These are phyloP conservation scores for Populus hybrid DNA, from an alignment of 441 rosid genomes.

Conservation along the genomic window DNA sequence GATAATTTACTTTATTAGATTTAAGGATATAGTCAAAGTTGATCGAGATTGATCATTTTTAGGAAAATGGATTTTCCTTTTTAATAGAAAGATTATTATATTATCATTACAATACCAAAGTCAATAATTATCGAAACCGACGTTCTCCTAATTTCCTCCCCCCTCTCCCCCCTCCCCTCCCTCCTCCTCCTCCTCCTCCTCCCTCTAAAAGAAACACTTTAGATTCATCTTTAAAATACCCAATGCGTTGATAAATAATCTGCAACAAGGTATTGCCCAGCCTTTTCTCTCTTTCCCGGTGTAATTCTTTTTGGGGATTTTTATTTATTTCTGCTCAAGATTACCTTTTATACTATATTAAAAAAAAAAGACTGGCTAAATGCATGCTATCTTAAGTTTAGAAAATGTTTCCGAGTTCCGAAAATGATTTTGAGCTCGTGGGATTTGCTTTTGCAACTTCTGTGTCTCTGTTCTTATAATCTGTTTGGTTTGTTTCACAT, in stretches of 20 bases:
- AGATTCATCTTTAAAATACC: background rate
- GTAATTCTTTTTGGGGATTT: background rate
- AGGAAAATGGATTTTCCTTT: background rate
- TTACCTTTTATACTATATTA: constrained; percentile 6
- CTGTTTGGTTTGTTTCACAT: background rate
- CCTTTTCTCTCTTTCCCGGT: background rate
- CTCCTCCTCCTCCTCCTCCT: background rate
- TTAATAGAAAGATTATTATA: background rate
- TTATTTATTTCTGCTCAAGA: background rate
- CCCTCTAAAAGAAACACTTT: background rate
- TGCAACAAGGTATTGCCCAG: constrained; percentile 22
- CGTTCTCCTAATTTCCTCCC: background rate
- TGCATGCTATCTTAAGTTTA: constrained; percentile 18
- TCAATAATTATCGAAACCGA: background rate
- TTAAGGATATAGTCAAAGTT: too few species aligned
- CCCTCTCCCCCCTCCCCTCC: background rate
- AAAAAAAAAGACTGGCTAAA: background rate
- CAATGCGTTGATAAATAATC: background rate
- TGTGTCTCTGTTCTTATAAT: background rate
- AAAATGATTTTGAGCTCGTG: background rate
- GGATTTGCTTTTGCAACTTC: background rate
- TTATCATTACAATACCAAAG: background rate
- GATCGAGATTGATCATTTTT: too few species aligned
- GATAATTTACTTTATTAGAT: background rate
- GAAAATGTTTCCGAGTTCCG: background rate